phyloP scores from a whole-genome alignment of 805 yeast species.

The Pichia manshurica region DNA sequence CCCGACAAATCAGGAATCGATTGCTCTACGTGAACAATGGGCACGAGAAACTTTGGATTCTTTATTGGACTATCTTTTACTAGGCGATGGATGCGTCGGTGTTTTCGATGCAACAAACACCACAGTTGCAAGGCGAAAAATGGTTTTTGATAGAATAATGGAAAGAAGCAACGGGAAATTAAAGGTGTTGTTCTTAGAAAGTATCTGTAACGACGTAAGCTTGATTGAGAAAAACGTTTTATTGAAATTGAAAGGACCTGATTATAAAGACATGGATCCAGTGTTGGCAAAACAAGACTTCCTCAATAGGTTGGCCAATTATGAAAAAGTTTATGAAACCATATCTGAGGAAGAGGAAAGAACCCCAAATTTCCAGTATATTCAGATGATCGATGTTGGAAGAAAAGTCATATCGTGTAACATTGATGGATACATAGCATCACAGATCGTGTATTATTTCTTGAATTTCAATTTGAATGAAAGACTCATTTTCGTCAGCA shows the following conservation, averaged over 20 bases:
- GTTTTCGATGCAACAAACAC: slow-evolving; percentile 84
- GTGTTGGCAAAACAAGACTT: slow-evolving; percentile 76
- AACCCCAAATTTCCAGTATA: slow-evolving; percentile 67
- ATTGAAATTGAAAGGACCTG: slow-evolving; percentile 88
- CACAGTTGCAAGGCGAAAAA: slow-evolving; percentile 56
- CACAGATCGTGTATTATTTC: slow-evolving; percentile 87
- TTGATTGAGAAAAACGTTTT: slow-evolving; percentile 77
- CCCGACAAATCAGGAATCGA: slow-evolving; percentile 65
- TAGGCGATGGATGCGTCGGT: slow-evolving; percentile 86
- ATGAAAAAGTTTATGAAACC: slow-evolving; percentile 85
- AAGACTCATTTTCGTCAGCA: slow-evolving; percentile 88
- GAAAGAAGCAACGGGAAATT: slow-evolving; percentile 53
- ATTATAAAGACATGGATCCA: slow-evolving; percentile 81
- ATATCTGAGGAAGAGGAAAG: slow-evolving; percentile 68
- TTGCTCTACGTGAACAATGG: slow-evolving; percentile 81
- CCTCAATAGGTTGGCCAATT: slow-evolving; percentile 71
- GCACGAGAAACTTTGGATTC: slow-evolving; percentile 91
- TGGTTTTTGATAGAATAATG: slow-evolving; percentile 52
- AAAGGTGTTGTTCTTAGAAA: slow-evolving; percentile 79
- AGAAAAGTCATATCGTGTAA: slow-evolving; percentile 88
- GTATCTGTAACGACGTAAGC: slow-evolving; percentile 73
- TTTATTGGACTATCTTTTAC: slow-evolving; percentile 69
- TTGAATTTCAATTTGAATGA: slow-evolving; percentile 83
- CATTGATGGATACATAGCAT: slow-evolving; percentile 80
- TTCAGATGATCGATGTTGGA: slow-evolving; percentile 95